Evolutionary conservation across 73 alveolate genomes (phyloP).

Genomic region (Tetrahymena borealis): DNA sequence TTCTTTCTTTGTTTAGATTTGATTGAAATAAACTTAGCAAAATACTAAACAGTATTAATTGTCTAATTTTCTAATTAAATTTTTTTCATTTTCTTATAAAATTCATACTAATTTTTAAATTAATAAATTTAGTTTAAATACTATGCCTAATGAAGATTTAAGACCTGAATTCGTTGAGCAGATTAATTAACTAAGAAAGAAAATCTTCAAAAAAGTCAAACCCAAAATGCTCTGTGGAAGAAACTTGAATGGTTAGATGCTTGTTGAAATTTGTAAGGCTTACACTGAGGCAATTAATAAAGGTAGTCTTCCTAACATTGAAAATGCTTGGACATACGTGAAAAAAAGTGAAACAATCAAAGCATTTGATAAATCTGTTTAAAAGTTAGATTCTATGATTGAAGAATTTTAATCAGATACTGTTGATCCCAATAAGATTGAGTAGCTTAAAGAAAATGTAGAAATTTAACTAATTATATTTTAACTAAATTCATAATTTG

Average conservation of each 20-base stretch:
- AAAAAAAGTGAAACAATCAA: background rate
- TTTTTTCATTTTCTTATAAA: background rate
- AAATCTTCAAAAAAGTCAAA: slow-evolving; percentile 78
- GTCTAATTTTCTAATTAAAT: too few relatives aligned
- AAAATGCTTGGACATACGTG: slow-evolving; percentile 76
- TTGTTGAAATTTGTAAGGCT: background rate
- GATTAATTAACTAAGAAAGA: slow-evolving; percentile 62
- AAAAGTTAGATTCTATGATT: background rate
- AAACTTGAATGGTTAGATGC: slow-evolving; percentile 63
- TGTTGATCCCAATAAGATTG: background rate
- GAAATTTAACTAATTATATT: background rate
- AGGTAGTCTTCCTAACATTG: slow-evolving; percentile 82
- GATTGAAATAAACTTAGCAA: too few relatives aligned
- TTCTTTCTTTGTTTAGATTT: too few relatives aligned
- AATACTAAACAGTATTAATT: too few relatives aligned
- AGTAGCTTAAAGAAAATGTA: background rate
- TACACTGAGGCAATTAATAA: slow-evolving; percentile 62
- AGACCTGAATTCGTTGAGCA: slow-evolving; percentile 85
- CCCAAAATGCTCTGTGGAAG: slow-evolving; percentile 88
- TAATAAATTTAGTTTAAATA: slow-evolving; percentile 14
- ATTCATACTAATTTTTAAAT: too few relatives aligned
- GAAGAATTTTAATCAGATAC: background rate
- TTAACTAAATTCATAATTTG: too few relatives aligned
- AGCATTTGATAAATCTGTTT: background rate
- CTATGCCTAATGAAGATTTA: slow-evolving; percentile 65